A percentile compares a stretch with the other conserved stretches of the same genome.
Evolutionary conservation across 1,284 basidiomycete genomes (phyloP).

Genomic region (Austropuccinia psidii): DNA sequence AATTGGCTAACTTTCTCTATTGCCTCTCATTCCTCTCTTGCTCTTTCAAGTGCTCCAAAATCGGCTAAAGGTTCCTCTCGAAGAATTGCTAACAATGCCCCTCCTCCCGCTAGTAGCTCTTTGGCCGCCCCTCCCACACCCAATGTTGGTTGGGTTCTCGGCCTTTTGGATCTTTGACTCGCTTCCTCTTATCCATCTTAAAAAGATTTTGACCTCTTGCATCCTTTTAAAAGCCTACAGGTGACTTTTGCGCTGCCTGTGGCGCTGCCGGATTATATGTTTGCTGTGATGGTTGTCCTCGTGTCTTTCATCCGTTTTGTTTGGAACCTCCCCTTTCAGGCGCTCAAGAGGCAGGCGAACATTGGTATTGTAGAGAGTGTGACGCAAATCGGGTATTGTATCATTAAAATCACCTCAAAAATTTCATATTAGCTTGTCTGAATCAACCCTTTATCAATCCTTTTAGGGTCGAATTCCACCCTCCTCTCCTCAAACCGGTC

Average conservation of each 20-base stretch:
- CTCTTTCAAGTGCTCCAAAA: neutral
- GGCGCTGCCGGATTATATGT: conserved; percentile 12
- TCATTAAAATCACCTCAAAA: no score
- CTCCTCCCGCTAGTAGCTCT: neutral
- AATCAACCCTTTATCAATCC: no score
- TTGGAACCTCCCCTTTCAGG: conserved; percentile 9
- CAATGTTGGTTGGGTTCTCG: neutral
- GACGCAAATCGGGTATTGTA: neutral
- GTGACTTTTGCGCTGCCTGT: conserved; percentile 5
- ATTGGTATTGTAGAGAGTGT: conserved; percentile 13
- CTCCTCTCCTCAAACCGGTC: neutral
- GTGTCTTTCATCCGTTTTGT: conserved; percentile 11
- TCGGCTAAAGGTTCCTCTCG: neutral
- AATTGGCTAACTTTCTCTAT: no score
- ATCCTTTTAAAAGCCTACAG: neutral
- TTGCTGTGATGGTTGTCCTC: conserved; percentile 3
- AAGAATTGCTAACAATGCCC: neutral
- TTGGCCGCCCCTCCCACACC: neutral
- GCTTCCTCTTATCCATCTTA: neutral
- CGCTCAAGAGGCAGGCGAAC: neutral
- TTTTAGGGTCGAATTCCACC: neutral
- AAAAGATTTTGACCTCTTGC: neutral
- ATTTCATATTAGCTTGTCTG: no score
- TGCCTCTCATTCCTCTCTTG: neutral
- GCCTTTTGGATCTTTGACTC: neutral